Base-by-base conservation (phyloP, 2,329 filamentous ascomycete genomes). In the Stenocarpella maydis region DNA sequence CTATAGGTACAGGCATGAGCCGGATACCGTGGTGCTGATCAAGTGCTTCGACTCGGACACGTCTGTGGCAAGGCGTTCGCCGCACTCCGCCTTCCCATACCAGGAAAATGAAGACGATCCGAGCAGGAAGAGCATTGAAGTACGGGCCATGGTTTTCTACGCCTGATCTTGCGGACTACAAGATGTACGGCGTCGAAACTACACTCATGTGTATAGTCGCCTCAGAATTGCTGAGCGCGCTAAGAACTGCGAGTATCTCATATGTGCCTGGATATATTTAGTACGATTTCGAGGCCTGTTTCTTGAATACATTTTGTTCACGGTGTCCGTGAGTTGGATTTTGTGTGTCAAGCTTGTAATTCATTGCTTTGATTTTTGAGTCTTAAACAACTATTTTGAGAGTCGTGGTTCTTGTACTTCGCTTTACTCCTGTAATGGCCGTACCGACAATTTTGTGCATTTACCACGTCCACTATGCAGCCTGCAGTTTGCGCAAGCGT, bases 41-140 rank as follows among this genome's bases (percentile, higher is more conserved):
- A 90, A 90, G 76, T 89, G 86, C 74, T 90, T 86, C 74, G 88
- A 90, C 76, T 86, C 71, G 15, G 26, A 82, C 85, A 50, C 54
- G 47, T 41, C 47, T 12, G 52, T 43, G 17, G 73, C 75, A 1
- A 65, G 74, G 1, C 72, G 75, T 4, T 70, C 72, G 6, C 75
- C 75, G 26, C 75, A 77, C 49, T 73, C 74, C 4, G 71, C 75
- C 0, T 76, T 77, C 43, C 43, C 55, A 4, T 74, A 77, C 52
- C 71, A 72, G 4, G 71, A 55, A 14, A 72, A 75, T 60, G 73
- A 72, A 58, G 87, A 85, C 15, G 88, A 45, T 1, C 49, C 55
- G 31, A 19, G 65, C 24, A 67, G 72, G 39, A 45, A 71, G 61
- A 71, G 70, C 26, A 69, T 72, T 12, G 69, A 73, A 58, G 71